Evolutionary conservation across 192 early-diverging fungal genomes (phyloP).

Genomic region (Rhizophagus clarus): DNA sequence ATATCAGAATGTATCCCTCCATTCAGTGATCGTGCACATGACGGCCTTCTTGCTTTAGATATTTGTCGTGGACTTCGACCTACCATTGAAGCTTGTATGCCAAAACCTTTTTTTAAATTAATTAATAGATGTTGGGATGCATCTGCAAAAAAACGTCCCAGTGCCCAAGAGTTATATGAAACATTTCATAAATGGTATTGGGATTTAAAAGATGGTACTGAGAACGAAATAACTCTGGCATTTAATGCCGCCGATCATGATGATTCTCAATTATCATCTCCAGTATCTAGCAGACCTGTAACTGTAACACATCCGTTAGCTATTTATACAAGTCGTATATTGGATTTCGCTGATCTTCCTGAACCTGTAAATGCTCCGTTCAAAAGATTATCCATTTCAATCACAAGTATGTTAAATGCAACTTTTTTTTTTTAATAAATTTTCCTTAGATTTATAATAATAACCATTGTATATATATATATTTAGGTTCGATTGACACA

Average conservation of each 20-base stretch:
- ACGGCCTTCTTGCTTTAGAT: background rate
- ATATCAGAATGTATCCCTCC: conserved; percentile 42
- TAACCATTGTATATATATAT: background rate
- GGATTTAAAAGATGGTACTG: background rate
- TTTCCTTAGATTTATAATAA: background rate
- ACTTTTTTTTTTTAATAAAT: background rate
- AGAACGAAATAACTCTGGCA: background rate
- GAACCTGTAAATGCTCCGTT: background rate
- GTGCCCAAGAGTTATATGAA: background rate
- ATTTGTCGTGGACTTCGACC: conserved; percentile 21
- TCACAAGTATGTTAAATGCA: background rate
- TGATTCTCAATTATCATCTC: background rate
- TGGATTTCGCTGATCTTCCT: background rate
- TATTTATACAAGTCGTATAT: background rate
- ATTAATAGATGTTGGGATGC: conserved; percentile 16
- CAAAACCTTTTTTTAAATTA: background rate
- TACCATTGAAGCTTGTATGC: background rate
- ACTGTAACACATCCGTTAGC: background rate
- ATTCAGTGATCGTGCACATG: conserved; percentile 33
- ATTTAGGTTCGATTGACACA: background rate
- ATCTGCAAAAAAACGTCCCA: background rate
- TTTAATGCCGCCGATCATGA: background rate
- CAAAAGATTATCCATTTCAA: background rate
- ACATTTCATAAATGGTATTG: conserved; percentile 3
- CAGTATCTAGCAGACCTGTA: conserved; percentile 2